phyloP scores from a whole-genome alignment of 352 stramenopile genomes.

The Pythium aquatile region DNA sequence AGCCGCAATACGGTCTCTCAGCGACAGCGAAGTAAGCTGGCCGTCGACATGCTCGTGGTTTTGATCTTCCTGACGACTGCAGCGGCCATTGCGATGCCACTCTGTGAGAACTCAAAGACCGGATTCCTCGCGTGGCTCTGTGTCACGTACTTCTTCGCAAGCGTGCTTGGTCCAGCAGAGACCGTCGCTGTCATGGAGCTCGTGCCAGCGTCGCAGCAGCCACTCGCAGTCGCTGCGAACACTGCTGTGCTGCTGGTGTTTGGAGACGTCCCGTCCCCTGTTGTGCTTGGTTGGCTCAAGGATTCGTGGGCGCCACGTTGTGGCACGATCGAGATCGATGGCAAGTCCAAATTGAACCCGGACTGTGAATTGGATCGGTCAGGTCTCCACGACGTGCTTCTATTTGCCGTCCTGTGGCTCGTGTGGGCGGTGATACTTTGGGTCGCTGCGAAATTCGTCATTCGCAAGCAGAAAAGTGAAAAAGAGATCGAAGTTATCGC shows the following conservation, averaged over 20 bases:
- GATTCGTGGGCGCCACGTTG: constrained; percentile 90
- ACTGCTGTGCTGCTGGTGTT: constrained; percentile 91
- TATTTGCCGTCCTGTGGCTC: constrained; percentile 77
- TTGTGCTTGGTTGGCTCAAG: constrained; percentile 92
- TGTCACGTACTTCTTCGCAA: constrained; percentile 69
- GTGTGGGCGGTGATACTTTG: constrained; percentile 68
- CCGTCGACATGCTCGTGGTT: constrained; percentile 61
- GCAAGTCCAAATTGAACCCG: constrained; percentile 57
- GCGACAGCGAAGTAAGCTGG: constrained; percentile 44
- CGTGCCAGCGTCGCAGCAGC: constrained; percentile 83
- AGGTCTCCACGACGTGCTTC: constrained; percentile 63
- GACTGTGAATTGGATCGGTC: constrained; percentile 53
- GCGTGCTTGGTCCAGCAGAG: constrained; percentile 66
- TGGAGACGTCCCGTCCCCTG: constrained; percentile 93
- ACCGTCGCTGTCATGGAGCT: constrained; percentile 89
- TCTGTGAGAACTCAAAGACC: constrained; percentile 39
- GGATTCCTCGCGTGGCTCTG: constrained; percentile 64
- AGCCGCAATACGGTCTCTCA: constrained; percentile 33
- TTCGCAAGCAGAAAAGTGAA: neutral
- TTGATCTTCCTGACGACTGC: constrained; percentile 55
- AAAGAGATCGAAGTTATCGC: neutral
- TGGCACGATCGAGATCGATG: constrained; percentile 64
- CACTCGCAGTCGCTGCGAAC: constrained; percentile 90
- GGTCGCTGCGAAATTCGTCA: constrained; percentile 43
- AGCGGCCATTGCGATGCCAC: constrained; percentile 68